Evolutionary conservation across 2,329 filamentous ascomycete genomes (phyloP).

Genomic region (Talaromyces funiculosus): DNA sequence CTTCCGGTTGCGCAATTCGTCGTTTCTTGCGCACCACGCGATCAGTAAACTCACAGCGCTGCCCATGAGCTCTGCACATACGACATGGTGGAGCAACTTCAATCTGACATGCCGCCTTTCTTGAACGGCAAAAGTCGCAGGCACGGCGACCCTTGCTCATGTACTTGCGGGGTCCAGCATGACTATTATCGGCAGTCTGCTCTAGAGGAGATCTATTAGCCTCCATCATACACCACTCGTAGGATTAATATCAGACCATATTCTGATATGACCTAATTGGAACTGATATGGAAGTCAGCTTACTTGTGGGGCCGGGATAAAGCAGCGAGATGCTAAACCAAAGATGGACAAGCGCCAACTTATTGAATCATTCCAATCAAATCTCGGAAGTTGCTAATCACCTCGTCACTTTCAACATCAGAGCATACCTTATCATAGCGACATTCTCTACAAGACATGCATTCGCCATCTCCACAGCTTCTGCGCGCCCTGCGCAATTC

Average conservation of each 20-base stretch:
- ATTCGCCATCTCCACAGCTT: slow-evolving; percentile 37
- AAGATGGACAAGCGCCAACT: not conserved
- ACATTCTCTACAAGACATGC: slow-evolving; percentile 21
- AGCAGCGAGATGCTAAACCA: not conserved
- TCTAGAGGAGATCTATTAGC: not conserved
- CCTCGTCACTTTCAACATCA: not conserved
- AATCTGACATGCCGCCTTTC: slow-evolving; percentile 10
- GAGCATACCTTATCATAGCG: too few relatives aligned
- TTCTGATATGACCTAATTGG: not conserved
- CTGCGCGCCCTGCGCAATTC: slow-evolving; percentile 38
- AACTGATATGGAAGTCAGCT: not conserved
- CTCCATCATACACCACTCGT: not conserved
- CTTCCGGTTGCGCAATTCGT: not conserved
- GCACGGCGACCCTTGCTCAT: slow-evolving; percentile 10
- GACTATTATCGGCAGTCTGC: not conserved
- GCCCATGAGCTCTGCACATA: slow-evolving; percentile 9
- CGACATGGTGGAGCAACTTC: slow-evolving; percentile 9
- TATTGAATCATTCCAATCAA: not conserved
- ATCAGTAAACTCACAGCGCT: slow-evolving; percentile 4
- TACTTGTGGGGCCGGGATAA: not conserved
- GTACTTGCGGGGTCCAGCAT: slow-evolving; percentile 4
- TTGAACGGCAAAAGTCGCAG: slow-evolving; percentile 9
- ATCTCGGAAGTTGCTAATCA: not conserved
- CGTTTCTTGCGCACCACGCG: slow-evolving; percentile 4
- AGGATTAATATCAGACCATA: not conserved